Conservation (phyloP, 2,329 filamentous ascomycete species). For the Fusarium graminum region DNA sequence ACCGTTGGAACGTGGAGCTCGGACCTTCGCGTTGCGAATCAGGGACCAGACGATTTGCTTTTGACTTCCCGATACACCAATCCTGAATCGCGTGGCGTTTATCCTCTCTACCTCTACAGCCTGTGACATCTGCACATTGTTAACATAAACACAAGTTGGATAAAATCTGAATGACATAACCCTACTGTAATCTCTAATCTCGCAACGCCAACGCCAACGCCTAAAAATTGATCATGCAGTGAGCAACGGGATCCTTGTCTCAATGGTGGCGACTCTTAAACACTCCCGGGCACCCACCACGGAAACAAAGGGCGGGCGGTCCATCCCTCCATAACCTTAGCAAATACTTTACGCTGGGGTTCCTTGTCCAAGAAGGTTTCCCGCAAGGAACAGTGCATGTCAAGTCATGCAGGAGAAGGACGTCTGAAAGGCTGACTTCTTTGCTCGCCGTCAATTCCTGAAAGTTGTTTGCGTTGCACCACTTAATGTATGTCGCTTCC, state of each 20-base stretch:
- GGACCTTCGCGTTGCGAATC: constrained; percentile 34
- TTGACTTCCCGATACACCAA: constrained; percentile 34
- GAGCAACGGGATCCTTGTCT: constrained; percentile 33
- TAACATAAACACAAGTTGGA: constrained; percentile 7
- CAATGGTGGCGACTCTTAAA: constrained; percentile 30
- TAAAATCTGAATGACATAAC: background rate
- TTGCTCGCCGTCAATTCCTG: constrained; percentile 23
- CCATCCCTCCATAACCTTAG: constrained; percentile 29
- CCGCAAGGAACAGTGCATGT: constrained; percentile 44
- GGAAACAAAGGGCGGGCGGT: constrained; percentile 32
- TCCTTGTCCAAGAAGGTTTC: constrained; percentile 30
- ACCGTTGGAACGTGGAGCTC: constrained; percentile 42
- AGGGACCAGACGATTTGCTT: constrained; percentile 34
- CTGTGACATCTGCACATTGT: background rate
- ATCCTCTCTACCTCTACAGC: constrained; percentile 9
- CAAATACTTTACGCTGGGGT: constrained; percentile 26
- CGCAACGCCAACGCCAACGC: constrained; percentile 25
- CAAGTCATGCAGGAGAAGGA: constrained; percentile 42
- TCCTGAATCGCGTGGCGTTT: constrained; percentile 43
- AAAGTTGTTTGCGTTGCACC: constrained; percentile 36
- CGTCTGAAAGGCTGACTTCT: constrained; percentile 6
- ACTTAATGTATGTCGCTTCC: constrained; percentile 35
- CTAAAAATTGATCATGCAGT: constrained; percentile 23
- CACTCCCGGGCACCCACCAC: constrained; percentile 33
- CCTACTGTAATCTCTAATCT: constrained; percentile 1